These are phyloP conservation scores for Populus hybrid DNA, from an alignment of 441 rosid species.

Conservation along the genomic window DNA sequence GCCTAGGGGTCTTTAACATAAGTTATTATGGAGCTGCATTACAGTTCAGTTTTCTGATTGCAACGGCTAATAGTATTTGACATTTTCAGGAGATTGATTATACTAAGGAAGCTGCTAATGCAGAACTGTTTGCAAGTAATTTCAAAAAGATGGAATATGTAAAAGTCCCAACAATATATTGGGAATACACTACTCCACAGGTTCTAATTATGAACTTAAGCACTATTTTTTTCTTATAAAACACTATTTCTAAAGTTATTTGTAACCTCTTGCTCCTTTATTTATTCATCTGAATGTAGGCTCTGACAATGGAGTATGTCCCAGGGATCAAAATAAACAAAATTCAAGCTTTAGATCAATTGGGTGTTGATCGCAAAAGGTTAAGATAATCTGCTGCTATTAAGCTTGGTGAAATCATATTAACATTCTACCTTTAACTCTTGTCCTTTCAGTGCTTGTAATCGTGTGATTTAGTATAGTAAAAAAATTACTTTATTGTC, in stretches of 20 bases:
- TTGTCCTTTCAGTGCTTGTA: neutral
- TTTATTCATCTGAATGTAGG: slow-evolving; percentile 36
- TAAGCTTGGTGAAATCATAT: slow-evolving; percentile 7
- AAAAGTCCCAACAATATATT: slow-evolving; percentile 79
- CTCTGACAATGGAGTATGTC: slow-evolving; percentile 96
- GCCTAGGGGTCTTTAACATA: neutral
- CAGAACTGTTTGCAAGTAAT: slow-evolving; percentile 86
- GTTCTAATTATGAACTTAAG: slow-evolving; percentile 32
- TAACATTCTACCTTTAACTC: slow-evolving; percentile 6
- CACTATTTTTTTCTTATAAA: neutral
- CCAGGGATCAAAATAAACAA: slow-evolving; percentile 98
- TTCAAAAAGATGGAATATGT: slow-evolving; percentile 76
- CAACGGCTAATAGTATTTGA: slow-evolving; percentile 20
- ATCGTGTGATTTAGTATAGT: slow-evolving; percentile 17
- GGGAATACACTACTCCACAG: slow-evolving; percentile 96
- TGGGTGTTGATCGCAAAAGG: slow-evolving; percentile 97
- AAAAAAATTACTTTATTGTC: slow-evolving; percentile 14
- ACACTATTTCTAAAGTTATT: neutral
- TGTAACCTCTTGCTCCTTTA: slow-evolving; percentile 4
- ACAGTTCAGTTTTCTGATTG: neutral
- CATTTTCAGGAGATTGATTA: slow-evolving; percentile 86
- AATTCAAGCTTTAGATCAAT: slow-evolving; percentile 79
- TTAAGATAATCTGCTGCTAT: slow-evolving; percentile 24
- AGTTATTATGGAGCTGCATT: neutral
- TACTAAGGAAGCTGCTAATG: slow-evolving; percentile 93